Evolutionary conservation across 2,329 filamentous ascomycete species (phyloP), one percentile per base, ranked within the genome.

Genomic region (Coniosporium tulheliwenetii): DNA sequence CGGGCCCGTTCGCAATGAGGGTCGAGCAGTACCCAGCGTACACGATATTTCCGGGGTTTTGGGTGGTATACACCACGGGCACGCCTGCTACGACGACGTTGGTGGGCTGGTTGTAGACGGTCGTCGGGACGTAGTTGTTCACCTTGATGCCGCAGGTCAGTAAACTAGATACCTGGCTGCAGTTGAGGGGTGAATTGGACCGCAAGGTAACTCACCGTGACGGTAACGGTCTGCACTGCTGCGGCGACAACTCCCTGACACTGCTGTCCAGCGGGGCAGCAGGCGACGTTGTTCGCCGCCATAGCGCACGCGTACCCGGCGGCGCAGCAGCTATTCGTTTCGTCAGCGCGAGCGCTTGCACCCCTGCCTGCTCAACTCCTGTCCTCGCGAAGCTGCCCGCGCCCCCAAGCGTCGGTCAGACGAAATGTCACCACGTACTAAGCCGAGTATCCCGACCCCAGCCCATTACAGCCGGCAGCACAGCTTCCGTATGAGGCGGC

Each of bases 1-100:
- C 49, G 2, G 52, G 51, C 12, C 57, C 57, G 13, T 48, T 43
- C 12, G 50, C 55, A n/a, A 51, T 48, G 9, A 58, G 32, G 5
- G 57, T 60, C 13, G 49, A 53, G 41, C 57, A 60, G 39, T 58
- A 60, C n/a, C 47, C 45, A 14, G 38, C 36, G 38, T 30, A 40
- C 32, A 33, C 32, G 32, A 8, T 3, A 13, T 33, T 33, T 7
- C 3, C 19, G 13, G 10, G 3, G 10, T 10, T 33, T 13, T 33
- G 32, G 10, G 32, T 13, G 8, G 13, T 13, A 33, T 33, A 33
- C 8, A 33, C 32, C 3, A 10, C 8, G 32, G 32, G 32, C 32
- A 8, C 32, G 9, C 43, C 49, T 31, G 35, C 48, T 50, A 48
- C 8, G 47, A 44, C 12, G 37, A 40, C 5, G 41, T 40, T 48